Percentiles rank a stretch among this genome's conserved stretches.
Evolutionary conservation across 2,329 filamentous ascomycete species (phyloP).

Genomic region (Verticillium longisporum): DNA sequence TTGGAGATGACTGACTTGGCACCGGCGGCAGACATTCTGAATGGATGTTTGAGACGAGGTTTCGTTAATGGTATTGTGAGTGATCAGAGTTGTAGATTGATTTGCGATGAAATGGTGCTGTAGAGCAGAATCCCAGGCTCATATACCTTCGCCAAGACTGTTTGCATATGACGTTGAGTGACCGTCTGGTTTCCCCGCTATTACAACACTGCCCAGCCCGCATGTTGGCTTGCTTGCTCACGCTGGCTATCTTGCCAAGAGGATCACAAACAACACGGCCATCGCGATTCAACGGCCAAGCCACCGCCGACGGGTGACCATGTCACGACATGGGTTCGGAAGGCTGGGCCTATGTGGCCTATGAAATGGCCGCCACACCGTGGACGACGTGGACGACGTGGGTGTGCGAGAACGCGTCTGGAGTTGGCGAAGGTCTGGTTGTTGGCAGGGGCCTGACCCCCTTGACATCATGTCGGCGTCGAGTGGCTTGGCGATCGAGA

Average conservation of each 20-base stretch:
- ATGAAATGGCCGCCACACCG: neutral
- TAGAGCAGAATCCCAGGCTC: neutral
- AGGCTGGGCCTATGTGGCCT: neutral
- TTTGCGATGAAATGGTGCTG: neutral
- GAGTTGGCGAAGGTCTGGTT: neutral
- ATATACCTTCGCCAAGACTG: neutral
- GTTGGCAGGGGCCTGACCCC: neutral
- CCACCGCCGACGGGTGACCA: neutral
- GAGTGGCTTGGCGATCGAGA: neutral
- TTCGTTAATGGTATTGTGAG: neutral
- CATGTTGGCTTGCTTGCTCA: neutral
- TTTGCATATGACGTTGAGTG: neutral
- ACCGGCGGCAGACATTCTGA: conserved; percentile 25
- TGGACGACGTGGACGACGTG: neutral
- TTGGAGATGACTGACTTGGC: conserved; percentile 30
- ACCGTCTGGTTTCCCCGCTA: neutral
- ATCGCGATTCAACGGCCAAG: neutral
- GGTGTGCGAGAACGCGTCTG: neutral
- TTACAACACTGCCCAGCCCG: neutral
- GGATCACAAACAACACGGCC: neutral
- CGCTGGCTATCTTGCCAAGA: neutral
- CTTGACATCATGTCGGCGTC: neutral
- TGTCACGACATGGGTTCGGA: neutral
- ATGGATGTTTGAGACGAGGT: neutral
- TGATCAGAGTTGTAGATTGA: neutral